These are phyloP conservation scores for Penicillium brasilianum DNA, from an alignment of 2,329 filamentous ascomycete species.

Conservation along the genomic window DNA sequence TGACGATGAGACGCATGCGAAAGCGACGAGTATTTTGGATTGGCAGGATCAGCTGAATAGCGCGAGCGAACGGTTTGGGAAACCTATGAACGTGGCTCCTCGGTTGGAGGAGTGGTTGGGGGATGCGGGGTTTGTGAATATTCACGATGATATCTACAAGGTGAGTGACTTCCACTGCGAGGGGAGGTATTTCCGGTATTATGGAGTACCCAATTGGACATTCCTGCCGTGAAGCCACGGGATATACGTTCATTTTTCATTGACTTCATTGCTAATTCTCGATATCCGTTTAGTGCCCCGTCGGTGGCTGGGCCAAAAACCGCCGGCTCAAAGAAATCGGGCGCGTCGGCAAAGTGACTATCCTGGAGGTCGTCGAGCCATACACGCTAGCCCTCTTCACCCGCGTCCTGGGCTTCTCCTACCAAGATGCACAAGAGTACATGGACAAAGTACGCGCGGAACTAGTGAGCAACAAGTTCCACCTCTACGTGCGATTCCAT, in stretches of 20 bases:
- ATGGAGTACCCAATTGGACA: too few relatives aligned
- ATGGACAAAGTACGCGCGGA: constrained; percentile 38
- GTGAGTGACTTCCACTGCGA: constrained; percentile 23
- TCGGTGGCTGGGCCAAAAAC: constrained; percentile 44
- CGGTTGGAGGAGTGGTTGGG: constrained; percentile 34
- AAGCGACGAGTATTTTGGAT: constrained; percentile 32
- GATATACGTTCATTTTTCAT: too few relatives aligned
- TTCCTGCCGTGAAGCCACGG: too few relatives aligned
- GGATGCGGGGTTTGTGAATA: constrained; percentile 40
- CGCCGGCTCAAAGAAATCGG: constrained; percentile 43
- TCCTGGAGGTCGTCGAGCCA: constrained; percentile 43
- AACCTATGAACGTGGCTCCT: constrained; percentile 42
- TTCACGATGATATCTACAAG: constrained; percentile 44
- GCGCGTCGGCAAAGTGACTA: constrained; percentile 35
- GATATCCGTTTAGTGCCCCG: constrained; percentile 32
- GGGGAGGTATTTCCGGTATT: too few relatives aligned
- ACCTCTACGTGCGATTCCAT: constrained; percentile 39
- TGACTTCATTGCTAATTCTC: neutral
- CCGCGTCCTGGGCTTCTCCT: constrained; percentile 40
- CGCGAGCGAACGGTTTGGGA: constrained; percentile 42
- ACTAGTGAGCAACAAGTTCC: constrained; percentile 30
- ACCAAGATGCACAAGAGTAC: constrained; percentile 38
- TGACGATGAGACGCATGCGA: constrained; percentile 39
- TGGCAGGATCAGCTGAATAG: constrained; percentile 38
- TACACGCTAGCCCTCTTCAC: constrained; percentile 48